These are phyloP conservation scores for Suaeda aralocaspica DNA, from an alignment of 148 eudicot species.

Conservation along the genomic window DNA sequence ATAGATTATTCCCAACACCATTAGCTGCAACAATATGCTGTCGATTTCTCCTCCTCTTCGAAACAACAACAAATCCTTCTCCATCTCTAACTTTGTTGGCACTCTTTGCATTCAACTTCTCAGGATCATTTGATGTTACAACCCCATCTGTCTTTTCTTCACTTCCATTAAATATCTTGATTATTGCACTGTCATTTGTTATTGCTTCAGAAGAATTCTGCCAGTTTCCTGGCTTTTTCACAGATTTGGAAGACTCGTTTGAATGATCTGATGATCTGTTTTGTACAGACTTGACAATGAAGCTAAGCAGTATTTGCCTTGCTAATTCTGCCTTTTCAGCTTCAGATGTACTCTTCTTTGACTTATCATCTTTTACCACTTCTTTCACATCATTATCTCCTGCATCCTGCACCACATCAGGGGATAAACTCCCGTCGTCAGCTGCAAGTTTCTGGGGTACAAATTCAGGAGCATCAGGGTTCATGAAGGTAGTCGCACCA, in stretches of 20 bases:
- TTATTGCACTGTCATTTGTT: constrained; percentile 82
- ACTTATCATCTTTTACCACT: constrained; percentile 37
- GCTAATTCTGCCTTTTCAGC: constrained; percentile 88
- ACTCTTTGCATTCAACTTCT: constrained; percentile 25
- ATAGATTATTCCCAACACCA: constrained; percentile 46
- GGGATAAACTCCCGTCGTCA: constrained; percentile 31
- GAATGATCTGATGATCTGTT: constrained; percentile 41
- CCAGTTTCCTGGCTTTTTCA: constrained; percentile 42
- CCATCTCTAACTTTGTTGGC: constrained; percentile 54
- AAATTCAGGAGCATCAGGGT: constrained; percentile 95
- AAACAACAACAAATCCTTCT: constrained; percentile 87
- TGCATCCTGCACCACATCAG: constrained; percentile 13
- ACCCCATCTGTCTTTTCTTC: constrained; percentile 46
- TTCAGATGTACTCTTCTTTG: constrained; percentile 53
- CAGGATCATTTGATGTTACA: constrained; percentile 24
- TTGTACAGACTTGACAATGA: constrained; percentile 85
- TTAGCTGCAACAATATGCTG: constrained; percentile 45
- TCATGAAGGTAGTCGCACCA: constrained; percentile 52
- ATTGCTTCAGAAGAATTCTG: constrained; percentile 62
- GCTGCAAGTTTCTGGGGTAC: constrained; percentile 51
- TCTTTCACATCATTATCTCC: constrained; percentile 33
- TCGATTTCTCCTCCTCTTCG: constrained; percentile 73
- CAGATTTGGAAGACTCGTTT: constrained; percentile 29
- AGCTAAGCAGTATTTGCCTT: constrained; percentile 90
- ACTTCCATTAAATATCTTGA: constrained; percentile 54